phyloP scores from a whole-genome alignment of 306 rosid species.

The Arachis hypogaea region DNA sequence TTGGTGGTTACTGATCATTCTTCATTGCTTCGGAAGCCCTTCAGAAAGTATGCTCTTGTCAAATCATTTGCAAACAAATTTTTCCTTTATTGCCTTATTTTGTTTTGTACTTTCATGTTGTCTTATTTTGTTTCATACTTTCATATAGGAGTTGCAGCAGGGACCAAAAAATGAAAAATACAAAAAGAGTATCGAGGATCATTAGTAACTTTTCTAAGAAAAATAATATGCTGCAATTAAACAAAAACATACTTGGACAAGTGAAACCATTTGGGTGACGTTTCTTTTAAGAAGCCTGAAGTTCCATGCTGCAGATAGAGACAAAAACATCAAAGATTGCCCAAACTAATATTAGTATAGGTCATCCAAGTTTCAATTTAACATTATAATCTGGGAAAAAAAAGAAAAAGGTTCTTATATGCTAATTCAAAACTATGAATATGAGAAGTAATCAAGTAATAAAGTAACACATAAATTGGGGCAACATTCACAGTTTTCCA shows the following conservation, averaged over 20 bases:
- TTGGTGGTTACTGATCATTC: background rate
- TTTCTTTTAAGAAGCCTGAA: constrained; percentile 36
- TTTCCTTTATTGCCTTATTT: background rate
- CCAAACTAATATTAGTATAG: constrained; percentile 10
- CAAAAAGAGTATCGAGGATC: constrained; percentile 3
- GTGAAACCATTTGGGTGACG: constrained; percentile 21
- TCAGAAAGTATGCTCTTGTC: constrained; percentile 21
- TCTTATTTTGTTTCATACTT: background rate
- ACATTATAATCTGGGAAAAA: background rate
- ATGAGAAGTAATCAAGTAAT: constrained; percentile 1
- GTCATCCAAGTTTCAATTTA: constrained; percentile 30
- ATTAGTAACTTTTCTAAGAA: constrained; percentile 7
- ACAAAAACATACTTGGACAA: constrained; percentile 41
- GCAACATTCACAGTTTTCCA: constrained; percentile 26
- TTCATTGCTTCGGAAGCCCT: constrained; percentile 25
- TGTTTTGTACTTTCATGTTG: constrained; percentile 8
- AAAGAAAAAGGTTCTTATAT: constrained; percentile 17
- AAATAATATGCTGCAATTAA: constrained; percentile 27
- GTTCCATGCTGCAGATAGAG: constrained; percentile 31
- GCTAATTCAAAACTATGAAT: constrained; percentile 23
- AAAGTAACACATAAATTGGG: constrained; percentile 12
- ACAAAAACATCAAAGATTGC: constrained; percentile 29
- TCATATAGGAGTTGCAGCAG: constrained; percentile 10
- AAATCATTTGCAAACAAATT: constrained; percentile 10
- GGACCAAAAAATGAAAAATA: background rate